These are phyloP conservation scores for Saposhnikovia divaricata DNA, from an alignment of 129 eudicot genomes.

Conservation along the genomic window DNA sequence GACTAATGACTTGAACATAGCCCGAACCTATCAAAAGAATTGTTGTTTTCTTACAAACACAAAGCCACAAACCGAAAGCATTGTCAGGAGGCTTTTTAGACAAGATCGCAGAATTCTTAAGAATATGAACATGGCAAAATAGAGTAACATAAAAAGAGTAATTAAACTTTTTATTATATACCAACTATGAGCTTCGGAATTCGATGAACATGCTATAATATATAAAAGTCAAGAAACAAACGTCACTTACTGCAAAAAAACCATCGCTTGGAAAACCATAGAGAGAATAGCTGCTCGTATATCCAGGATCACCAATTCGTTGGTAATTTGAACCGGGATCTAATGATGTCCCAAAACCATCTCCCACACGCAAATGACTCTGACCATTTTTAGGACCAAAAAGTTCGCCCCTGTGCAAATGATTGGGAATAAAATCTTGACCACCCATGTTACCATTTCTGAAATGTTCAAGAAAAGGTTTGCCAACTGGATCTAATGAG, in stretches of 20 bases:
- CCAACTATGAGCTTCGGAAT: background rate
- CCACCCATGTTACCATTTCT: constrained; percentile 30
- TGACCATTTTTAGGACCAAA: constrained; percentile 40
- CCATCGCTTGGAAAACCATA: constrained; percentile 46
- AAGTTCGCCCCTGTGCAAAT: constrained; percentile 33
- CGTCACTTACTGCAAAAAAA: constrained; percentile 51
- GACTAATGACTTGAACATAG: too few species aligned
- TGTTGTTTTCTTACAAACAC: too few species aligned
- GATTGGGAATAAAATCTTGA: constrained; percentile 30
- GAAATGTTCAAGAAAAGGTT: constrained; percentile 34
- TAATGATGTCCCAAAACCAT: constrained; percentile 32
- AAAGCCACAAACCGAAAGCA: too few species aligned
- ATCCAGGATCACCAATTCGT: constrained; percentile 67
- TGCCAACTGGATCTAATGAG: constrained; percentile 34
- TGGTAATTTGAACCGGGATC: constrained; percentile 29
- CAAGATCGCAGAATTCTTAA: background rate
- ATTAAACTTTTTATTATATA: background rate
- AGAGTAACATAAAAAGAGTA: background rate
- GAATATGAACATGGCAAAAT: background rate
- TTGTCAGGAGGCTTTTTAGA: background rate
- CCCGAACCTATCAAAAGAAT: too few species aligned
- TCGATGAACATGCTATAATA: background rate
- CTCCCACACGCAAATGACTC: constrained; percentile 37
- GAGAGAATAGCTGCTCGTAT: constrained; percentile 52
- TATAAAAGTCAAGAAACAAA: background rate